Evolutionary conservation across 768 basidiomycete species (phyloP), one percentile per base, ranked within the genome.

Genomic region (Tulasnella sp.): DNA sequence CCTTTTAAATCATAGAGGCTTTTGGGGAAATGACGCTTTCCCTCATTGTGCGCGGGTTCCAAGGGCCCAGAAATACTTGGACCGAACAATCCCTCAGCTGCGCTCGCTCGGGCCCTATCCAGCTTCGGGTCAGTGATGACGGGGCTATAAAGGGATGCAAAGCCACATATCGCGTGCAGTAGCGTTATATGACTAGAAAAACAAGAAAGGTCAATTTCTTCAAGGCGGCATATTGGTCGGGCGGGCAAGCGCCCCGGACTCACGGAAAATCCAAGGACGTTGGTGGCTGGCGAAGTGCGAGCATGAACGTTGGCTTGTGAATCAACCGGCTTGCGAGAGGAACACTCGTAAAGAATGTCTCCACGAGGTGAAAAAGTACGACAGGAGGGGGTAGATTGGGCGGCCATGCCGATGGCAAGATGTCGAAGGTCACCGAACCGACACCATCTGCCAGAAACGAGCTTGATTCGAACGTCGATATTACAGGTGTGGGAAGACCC

Each of bases 71-170:
- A 0, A 27, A 48, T 1, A n/a, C 75, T n/a, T 21, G 27, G 31
- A n/a, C 31, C 31, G 34, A 58, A 44, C 14, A 27, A 14, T 38
- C 36, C 78, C 14, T 19, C 71, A 27, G 78, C 71, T 1, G 24
- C 73, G 8, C 31, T 16, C 2, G 68, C 34, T 21, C n/a, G 38
- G n/a, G 38, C 71, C 27, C 77, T 86, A 48, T 86, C 85, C 16
- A 19, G 16, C 8, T 21, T 38, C 3, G 24, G 27, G n/a, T 79
- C 71, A 10, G 18, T 34, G n/a, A 76, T 62, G n/a, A 68, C 44
- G 24, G 80, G 46, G 31, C 74, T 73, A 27, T 81, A 76, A n/a
- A 80, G 27, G 34, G 80, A 76, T n/a, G 74, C 80, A 10, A 80
- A 24, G 21, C 74, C 80, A 38, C 80, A 80, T 16, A 80, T 80